Evolutionary conservation across 331 rosid species (phyloP).

Genomic region (Malus hybrid): DNA sequence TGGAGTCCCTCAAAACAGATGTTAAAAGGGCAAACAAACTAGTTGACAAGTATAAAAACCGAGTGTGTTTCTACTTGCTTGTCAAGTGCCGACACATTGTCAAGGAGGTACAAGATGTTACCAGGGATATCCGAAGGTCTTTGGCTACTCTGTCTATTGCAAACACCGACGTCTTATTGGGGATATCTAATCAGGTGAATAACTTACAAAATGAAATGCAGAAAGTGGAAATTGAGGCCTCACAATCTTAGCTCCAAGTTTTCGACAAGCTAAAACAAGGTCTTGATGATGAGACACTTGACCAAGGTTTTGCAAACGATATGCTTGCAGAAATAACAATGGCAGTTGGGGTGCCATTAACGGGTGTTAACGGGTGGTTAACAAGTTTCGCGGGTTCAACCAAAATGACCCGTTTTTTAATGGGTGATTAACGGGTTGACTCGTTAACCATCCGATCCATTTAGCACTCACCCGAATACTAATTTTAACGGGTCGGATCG

Average conservation of each 20-base stretch:
- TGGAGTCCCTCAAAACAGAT: conserved; percentile 63
- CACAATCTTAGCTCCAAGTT: conserved; percentile 51
- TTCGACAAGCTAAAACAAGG: conserved; percentile 62
- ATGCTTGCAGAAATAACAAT: conserved; percentile 61
- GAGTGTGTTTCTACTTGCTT: conserved; percentile 55
- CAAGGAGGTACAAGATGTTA: conserved; percentile 68
- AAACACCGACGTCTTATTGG: conserved; percentile 48
- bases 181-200: conserved; percentile 66
- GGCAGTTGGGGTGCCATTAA: conserved; percentile 62
- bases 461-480: too few species aligned
- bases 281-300: conserved; percentile 54
- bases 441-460: too few species aligned
- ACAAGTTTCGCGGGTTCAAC: too few species aligned
- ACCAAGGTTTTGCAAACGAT: conserved; percentile 69
- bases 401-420: too few species aligned
- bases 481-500: too few species aligned
- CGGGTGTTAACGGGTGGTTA: too few species aligned
- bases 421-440: too few species aligned
- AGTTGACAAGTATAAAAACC: conserved; percentile 60
- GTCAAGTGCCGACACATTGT: conserved; percentile 61
- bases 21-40: conserved; percentile 58
- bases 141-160: conserved; percentile 50
- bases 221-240: conserved; percentile 66
- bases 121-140: conserved; percentile 64
- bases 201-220: conserved; percentile 72